phyloP scores from a whole-genome alignment of 2,329 filamentous ascomycete genomes.

The Triangularia setosa region DNA sequence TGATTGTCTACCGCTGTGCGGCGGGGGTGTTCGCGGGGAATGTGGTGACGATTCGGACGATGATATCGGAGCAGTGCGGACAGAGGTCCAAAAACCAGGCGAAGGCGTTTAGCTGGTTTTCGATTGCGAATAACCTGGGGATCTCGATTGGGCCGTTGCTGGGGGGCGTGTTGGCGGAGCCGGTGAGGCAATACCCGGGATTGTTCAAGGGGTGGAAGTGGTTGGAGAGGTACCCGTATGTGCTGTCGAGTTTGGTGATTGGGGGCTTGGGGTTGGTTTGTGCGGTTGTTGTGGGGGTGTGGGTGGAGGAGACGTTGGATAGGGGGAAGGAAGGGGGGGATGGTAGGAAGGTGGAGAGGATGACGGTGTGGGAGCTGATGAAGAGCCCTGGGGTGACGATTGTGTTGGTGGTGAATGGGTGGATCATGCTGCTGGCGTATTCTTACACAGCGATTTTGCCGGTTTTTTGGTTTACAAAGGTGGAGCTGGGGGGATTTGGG shows the following conservation, averaged over 20 bases:
- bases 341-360: constrained; percentile 24
- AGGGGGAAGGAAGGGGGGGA: constrained; percentile 11
- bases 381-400: constrained; percentile 60
- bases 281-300: constrained; percentile 49
- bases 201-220: constrained; percentile 54
- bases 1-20: constrained; percentile 67
- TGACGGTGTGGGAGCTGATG: constrained; percentile 53
- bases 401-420: constrained; percentile 62
- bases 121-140: constrained; percentile 69
- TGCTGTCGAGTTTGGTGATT: constrained; percentile 58
- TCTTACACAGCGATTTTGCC: constrained; percentile 68
- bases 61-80: constrained; percentile 71
- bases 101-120: constrained; percentile 70
- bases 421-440: constrained; percentile 66
- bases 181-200: constrained; percentile 58
- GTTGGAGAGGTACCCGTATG: constrained; percentile 63
- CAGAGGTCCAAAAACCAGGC: constrained; percentile 59
- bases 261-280: constrained; percentile 51
- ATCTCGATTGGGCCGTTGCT: constrained; percentile 68
- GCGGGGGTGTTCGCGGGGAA: constrained; percentile 72
- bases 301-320: constrained; percentile 59
- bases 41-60: constrained; percentile 69
- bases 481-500: constrained; percentile 60
- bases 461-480: constrained; percentile 63
- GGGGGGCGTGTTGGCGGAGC: constrained; percentile 66